Conservation (phyloP, 1,284 basidiomycete genomes). For the Rhodofomes roseus region DNA sequence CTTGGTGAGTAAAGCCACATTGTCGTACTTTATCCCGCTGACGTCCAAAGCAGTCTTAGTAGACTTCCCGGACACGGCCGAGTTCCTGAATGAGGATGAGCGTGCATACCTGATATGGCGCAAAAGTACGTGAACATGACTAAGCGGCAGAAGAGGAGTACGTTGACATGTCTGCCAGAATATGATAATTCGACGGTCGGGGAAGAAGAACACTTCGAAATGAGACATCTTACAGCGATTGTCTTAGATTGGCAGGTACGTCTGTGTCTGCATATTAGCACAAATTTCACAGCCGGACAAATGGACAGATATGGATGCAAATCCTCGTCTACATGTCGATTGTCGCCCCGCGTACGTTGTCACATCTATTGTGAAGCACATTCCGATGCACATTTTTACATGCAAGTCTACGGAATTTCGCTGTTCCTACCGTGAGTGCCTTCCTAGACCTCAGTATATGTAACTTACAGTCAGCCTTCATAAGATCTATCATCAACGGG, state of each 20-base stretch:
- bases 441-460: neutral
- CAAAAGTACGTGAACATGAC: constrained; percentile 45
- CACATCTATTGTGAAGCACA: too few species aligned
- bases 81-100: constrained; percentile 58
- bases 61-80: constrained; percentile 55
- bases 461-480: neutral
- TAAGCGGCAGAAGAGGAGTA: neutral
- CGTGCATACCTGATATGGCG: constrained; percentile 55
- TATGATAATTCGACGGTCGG: constrained; percentile 65
- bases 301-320: constrained; percentile 7
- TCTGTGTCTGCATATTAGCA: neutral
- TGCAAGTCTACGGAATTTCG: constrained; percentile 17
- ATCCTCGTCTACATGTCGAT: constrained; percentile 9
- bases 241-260: constrained; percentile 58
- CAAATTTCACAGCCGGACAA: neutral
- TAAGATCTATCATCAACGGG: constrained; percentile 60
- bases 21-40: neutral
- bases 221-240: constrained; percentile 50
- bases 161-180: constrained; percentile 39
- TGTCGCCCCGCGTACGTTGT: constrained; percentile 2
- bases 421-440: constrained; percentile 22
- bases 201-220: constrained; percentile 58
- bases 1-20: constrained; percentile 31
- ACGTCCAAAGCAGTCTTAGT: constrained; percentile 53
- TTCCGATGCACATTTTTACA: neutral